A percentile compares a stretch with the other conserved stretches of the same genome.
These are phyloP conservation scores for Hymenoscyphus albidus DNA, from an alignment of 2,329 filamentous ascomycete species.

Conservation along the genomic window DNA sequence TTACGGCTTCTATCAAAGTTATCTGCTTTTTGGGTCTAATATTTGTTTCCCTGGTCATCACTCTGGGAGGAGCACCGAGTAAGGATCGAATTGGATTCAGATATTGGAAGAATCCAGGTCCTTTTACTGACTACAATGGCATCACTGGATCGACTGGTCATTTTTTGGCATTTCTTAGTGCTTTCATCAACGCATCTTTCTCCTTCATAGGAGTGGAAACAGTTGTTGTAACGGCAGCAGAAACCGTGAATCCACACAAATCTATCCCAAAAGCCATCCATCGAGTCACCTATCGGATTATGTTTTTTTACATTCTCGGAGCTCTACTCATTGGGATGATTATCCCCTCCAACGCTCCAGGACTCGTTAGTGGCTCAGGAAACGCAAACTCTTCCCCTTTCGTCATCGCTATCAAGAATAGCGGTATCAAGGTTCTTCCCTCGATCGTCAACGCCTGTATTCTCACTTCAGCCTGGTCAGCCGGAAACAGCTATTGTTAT, in stretches of 20 bases:
- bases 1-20: slow-evolving; percentile 8
- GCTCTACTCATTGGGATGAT: slow-evolving; percentile 65
- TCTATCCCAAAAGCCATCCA: slow-evolving; percentile 73
- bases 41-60: slow-evolving; percentile 21
- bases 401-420: slow-evolving; percentile 14
- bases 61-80: slow-evolving; percentile 29
- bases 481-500: slow-evolving; percentile 51
- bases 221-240: slow-evolving; percentile 53
- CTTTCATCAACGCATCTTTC: slow-evolving; percentile 47
- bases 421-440: slow-evolving; percentile 45
- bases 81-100: slow-evolving; percentile 37
- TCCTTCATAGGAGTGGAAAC: slow-evolving; percentile 46
- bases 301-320: slow-evolving; percentile 70
- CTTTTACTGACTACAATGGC: slow-evolving; percentile 7
- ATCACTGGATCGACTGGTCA: slow-evolving; percentile 4
- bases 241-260: slow-evolving; percentile 65
- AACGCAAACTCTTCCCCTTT: slow-evolving; percentile 47
- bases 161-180: slow-evolving; percentile 43
- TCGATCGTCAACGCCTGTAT: slow-evolving; percentile 72
- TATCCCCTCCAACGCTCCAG: slow-evolving; percentile 29
- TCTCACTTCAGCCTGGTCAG: slow-evolving; percentile 58
- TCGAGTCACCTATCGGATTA: slow-evolving; percentile 74
- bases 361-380: slow-evolving; percentile 5
- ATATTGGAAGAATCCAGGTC: slow-evolving; percentile 45
- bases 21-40: slow-evolving; percentile 8